These are phyloP conservation scores for Inga leiocalycina DNA, from an alignment of 306 rosid species.

Conservation along the genomic window DNA sequence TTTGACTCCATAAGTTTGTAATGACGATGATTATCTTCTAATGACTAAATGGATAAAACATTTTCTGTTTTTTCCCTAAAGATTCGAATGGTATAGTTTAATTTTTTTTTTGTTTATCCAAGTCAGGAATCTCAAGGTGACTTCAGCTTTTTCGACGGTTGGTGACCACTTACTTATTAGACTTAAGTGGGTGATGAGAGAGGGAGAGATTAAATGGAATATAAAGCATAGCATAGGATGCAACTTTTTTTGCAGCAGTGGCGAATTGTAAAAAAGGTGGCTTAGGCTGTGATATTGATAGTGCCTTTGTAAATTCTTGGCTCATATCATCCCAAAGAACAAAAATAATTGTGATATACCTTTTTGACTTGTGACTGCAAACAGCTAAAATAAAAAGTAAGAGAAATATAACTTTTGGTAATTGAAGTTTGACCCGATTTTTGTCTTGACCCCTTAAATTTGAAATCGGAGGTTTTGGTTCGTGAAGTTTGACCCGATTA, in stretches of 20 bases:
- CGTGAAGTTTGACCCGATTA: no score
- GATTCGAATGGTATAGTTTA: not conserved
- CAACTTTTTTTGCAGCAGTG: slow-evolving; percentile 44
- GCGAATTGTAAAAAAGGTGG: slow-evolving; percentile 49
- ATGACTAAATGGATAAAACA: not conserved
- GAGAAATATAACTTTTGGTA: no score
- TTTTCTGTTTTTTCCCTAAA: not conserved
- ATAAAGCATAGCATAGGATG: slow-evolving; percentile 34
- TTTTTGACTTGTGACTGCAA: not conserved
- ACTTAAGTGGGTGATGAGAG: slow-evolving; percentile 25
- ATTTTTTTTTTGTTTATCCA: not conserved
- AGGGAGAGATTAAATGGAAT: slow-evolving; percentile 18
- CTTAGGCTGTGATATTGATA: slow-evolving; percentile 20
- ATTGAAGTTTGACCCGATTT: no score
- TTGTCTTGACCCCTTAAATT: no score
- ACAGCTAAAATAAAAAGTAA: not conserved
- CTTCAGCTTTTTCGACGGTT: not conserved
- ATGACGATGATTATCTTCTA: not conserved
- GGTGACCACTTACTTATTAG: slow-evolving; percentile 18
- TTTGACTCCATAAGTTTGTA: not conserved
- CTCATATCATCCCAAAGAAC: not conserved
- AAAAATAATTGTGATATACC: not conserved
- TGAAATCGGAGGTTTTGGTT: no score
- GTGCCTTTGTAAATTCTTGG: slow-evolving; percentile 40
- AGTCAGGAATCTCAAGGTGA: not conserved